Evolutionary conservation across 1,284 basidiomycete species (phyloP).

Genomic region (Schizopora paradoxa): DNA sequence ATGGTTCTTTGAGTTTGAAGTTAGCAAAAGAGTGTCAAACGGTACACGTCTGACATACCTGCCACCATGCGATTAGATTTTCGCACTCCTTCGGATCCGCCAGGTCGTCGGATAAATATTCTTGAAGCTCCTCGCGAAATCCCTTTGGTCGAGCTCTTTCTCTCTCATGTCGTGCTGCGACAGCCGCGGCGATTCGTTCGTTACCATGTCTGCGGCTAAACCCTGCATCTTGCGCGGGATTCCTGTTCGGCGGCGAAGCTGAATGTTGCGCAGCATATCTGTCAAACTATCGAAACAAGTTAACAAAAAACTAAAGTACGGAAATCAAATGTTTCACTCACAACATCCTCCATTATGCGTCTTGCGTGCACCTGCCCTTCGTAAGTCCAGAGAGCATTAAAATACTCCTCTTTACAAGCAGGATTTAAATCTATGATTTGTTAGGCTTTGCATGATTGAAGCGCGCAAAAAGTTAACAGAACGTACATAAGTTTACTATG

Average conservation of each 20-base stretch:
- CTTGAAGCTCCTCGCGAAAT: neutral
- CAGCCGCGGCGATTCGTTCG: neutral
- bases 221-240: neutral
- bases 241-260: neutral
- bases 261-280: neutral
- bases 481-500: conserved; percentile 6
- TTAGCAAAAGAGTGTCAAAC: neutral
- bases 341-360: neutral
- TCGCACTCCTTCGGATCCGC: neutral
- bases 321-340: neutral
- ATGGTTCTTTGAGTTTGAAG: conserved; percentile 5
- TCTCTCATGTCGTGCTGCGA: neutral
- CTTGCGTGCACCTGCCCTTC: neutral
- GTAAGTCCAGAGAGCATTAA: neutral
- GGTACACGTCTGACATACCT: conserved; percentile 16
- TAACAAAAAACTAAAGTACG: neutral
- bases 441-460: neutral
- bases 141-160: neutral
- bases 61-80: conserved; percentile 19
- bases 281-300: conserved; percentile 3
- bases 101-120: neutral
- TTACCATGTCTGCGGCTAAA: neutral
- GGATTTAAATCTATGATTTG: conserved; percentile 5
- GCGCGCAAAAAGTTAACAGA: neutral
- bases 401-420: neutral